phyloP scores from a whole-genome alignment of 306 rosid genomes.

The Sindora glabra region DNA sequence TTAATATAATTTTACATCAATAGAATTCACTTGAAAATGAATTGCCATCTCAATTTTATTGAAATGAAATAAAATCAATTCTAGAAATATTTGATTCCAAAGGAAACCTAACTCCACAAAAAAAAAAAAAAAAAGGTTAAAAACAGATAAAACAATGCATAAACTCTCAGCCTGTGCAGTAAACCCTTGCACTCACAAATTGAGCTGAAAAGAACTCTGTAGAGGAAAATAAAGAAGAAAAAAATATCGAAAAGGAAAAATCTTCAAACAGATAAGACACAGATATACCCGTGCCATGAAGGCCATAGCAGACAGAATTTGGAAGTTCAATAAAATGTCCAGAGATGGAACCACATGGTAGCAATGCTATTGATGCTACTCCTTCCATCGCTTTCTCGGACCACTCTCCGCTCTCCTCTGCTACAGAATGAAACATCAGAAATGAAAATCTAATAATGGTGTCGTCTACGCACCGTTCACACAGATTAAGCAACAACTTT shows the following conservation, averaged over 20 bases:
- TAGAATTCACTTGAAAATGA: too few species aligned
- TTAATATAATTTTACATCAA: too few species aligned
- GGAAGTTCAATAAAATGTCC: constrained; percentile 86
- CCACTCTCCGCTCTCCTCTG: constrained; percentile 22
- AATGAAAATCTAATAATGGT: not conserved
- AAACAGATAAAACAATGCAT: not conserved
- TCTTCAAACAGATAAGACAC: not conserved
- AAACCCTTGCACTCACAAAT: not conserved
- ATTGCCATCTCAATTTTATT: too few species aligned
- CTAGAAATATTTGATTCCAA: too few species aligned
- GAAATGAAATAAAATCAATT: too few species aligned
- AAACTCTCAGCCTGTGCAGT: not conserved
- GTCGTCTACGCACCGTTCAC: not conserved
- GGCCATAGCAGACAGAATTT: constrained; percentile 71
- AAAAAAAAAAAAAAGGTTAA: not conserved
- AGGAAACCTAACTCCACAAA: constrained; percentile 4
- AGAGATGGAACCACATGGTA: constrained; percentile 77
- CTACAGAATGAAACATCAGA: not conserved
- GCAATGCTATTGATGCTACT: constrained; percentile 76
- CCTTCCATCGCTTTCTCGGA: constrained; percentile 64
- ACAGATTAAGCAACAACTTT: not conserved
- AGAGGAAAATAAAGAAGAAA: not conserved
- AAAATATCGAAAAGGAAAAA: too few species aligned
- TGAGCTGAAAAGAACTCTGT: not conserved
- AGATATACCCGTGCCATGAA: constrained; percentile 62